phyloP scores from a whole-genome alignment of 768 basidiomycete species.

The Trichaptum fuscoviolaceum region DNA sequence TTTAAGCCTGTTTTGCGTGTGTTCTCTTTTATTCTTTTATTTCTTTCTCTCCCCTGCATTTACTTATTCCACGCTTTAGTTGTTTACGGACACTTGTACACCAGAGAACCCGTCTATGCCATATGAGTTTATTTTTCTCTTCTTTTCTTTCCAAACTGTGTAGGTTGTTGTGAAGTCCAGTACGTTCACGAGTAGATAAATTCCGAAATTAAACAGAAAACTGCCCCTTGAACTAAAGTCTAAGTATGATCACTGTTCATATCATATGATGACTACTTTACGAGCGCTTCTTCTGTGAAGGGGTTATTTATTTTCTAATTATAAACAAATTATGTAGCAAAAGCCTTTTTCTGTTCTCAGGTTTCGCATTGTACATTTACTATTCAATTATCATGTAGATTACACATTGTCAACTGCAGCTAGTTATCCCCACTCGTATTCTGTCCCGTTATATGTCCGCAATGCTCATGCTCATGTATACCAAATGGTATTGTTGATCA shows the following conservation, averaged over 20 bases:
- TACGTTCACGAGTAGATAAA: not conserved
- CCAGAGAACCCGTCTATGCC: not conserved
- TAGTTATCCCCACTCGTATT: not conserved
- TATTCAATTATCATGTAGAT: not conserved
- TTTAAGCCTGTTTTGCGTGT: constrained; percentile 18
- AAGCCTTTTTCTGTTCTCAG: not conserved
- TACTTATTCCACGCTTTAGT: constrained; percentile 13
- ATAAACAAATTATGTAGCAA: too few relatives aligned
- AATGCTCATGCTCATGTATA: not conserved
- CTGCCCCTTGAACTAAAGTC: not conserved
- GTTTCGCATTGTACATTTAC: not conserved
- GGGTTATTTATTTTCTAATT: too few relatives aligned
- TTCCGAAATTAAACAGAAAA: not conserved
- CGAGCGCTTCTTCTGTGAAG: not conserved
- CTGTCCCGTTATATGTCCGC: not conserved
- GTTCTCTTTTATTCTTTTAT: constrained; percentile 20
- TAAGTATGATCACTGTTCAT: not conserved
- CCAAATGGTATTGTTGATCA: constrained; percentile 2
- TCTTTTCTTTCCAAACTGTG: constrained; percentile 15
- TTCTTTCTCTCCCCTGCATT: constrained; percentile 7
- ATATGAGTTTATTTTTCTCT: constrained; percentile 18
- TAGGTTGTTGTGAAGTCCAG: constrained; percentile 19
- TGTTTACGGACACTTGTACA: constrained; percentile 16
- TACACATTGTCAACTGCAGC: not conserved
- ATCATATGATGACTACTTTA: not conserved